Base-by-base conservation (phyloP, 1,284 basidiomycete genomes). In the Abortiporus biennis region DNA sequence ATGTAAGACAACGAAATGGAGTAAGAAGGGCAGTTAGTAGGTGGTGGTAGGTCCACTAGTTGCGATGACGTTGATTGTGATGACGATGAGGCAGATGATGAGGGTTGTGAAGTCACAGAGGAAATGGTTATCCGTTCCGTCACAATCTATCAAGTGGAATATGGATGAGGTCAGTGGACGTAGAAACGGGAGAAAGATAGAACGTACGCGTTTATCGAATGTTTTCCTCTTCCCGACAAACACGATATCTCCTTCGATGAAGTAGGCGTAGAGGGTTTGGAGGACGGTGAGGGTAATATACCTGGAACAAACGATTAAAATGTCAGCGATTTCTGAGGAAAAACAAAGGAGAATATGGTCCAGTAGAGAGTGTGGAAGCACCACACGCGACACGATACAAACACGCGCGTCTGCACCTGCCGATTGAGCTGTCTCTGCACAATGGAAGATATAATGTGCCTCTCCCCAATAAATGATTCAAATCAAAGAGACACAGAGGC, bases 171-270 rank as follows among this genome's bases (percentile, higher is more conserved):
- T 27, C n/a, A 23, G 38, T 24, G 32, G 38, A 25, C 15, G 30
- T 31, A 20, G 30, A 11, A 34, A 31, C 19, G 23, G 9, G 17
- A 22, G 19, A 16, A 16, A 19, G 56, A 5, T 31, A 29, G 30
- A n/a, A 67, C 79, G 48, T 51, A 86, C 85, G 47, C 84, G 73
- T 62, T 88, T 89, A 24, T 85, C 85, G 52, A 90, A 80, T 16
- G 85, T 85, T 63, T 89, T 89, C 48, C 89, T 78, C 57, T 83
- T 86, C 29, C 87, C 89, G 29, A 85, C 78, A 56, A 88, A 92
- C 38, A 93, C 78, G 42, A 78, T 81, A 47, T 86, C 72, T 31
- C 84, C 80, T 60, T 92, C 89, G 44, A 92, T 63, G 49, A 88
- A 86, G 57, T 84, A 88, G 16, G 83, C 74, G 55, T 92, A 92